phyloP scores from a whole-genome alignment of 148 eudicot species.

The Silene latifolia region DNA sequence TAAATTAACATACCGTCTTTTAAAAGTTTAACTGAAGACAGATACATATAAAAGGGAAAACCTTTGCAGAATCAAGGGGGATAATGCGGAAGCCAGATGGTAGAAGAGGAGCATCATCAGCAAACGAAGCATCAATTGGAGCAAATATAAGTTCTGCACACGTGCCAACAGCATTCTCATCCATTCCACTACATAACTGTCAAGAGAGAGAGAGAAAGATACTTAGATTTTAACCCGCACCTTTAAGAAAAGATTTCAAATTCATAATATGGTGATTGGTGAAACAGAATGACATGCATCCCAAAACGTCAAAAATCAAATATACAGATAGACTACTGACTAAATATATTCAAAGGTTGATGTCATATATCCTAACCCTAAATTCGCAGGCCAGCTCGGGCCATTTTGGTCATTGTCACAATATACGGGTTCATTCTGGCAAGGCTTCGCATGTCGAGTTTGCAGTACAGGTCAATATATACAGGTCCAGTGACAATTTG shows the following conservation, averaged over 20 bases:
- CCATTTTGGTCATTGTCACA: too few species aligned
- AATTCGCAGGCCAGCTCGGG: too few species aligned
- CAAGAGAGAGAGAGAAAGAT: neutral
- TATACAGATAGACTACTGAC: neutral
- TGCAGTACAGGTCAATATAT: too few species aligned
- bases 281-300: neutral
- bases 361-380: too few species aligned
- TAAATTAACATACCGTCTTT: neutral
- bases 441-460: too few species aligned
- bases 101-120: slow-evolving; percentile 92
- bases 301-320: neutral
- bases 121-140: slow-evolving; percentile 93
- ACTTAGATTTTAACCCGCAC: neutral
- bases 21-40: neutral
- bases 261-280: slow-evolving; percentile 2
- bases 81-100: slow-evolving; percentile 96
- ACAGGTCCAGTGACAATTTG: neutral
- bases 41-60: neutral
- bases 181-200: slow-evolving; percentile 97
- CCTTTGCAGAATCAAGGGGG: slow-evolving; percentile 89
- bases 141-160: slow-evolving; percentile 96
- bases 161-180: slow-evolving; percentile 90
- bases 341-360: too few species aligned
- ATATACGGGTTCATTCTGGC: too few species aligned
- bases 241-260: neutral